Evolutionary conservation across 257 asterid genomes (phyloP).

Genomic region (Solanum clarkiae): DNA sequence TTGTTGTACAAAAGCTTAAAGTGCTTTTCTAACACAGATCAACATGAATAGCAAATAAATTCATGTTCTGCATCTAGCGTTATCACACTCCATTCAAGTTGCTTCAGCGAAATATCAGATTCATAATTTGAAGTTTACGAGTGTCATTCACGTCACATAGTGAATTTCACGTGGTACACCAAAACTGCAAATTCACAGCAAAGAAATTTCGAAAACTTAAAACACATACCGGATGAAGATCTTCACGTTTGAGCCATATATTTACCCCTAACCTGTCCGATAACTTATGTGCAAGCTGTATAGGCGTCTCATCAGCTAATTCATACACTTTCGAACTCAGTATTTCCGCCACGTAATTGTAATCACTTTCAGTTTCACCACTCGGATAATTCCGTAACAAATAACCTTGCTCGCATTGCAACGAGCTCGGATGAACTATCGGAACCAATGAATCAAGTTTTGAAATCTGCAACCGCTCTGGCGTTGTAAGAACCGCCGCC

Average conservation of each 20-base stretch:
- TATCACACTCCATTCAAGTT: background rate
- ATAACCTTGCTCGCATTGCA: conserved; percentile 34
- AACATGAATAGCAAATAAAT: background rate
- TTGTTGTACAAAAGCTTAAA: no score
- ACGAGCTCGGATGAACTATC: background rate
- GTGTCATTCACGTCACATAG: background rate
- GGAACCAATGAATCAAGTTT: background rate
- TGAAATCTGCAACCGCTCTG: background rate
- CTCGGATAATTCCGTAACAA: conserved; percentile 27
- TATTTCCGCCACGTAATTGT: conserved; percentile 66
- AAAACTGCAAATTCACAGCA: background rate
- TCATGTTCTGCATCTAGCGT: background rate
- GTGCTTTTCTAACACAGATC: background rate
- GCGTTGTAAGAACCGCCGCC: background rate
- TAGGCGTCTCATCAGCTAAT: conserved; percentile 70
- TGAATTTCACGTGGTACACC: no score
- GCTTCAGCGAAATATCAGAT: background rate
- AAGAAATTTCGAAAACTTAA: background rate
- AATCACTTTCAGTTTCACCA: conserved; percentile 2
- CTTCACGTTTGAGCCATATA: conserved; percentile 89
- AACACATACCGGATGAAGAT: conserved; percentile 64
- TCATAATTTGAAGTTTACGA: background rate
- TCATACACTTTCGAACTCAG: conserved; percentile 81
- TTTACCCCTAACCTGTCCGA: conserved; percentile 56
- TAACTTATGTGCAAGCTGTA: conserved; percentile 69